A percentile compares a stretch with the other conserved stretches of the same genome.
These are phyloP conservation scores for sorghum (Sorghum bicolor) DNA, from an alignment of 176 grass and related monocot genomes.

Conservation along the genomic window Sorghum_bicolor_NCBIv3 NC_012871.2:7525001-7525500, in stretches of 20 bases:
- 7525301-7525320: slow-evolving; percentile 75
- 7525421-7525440: background rate
- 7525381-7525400: slow-evolving; percentile 70
- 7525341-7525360: slow-evolving; percentile 76
- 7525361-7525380: slow-evolving; percentile 85
- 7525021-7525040: background rate
- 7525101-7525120: background rate
- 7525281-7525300: slow-evolving; percentile 90
- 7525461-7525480: background rate
- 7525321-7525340: slow-evolving; percentile 94
- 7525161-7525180: background rate
- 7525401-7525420: slow-evolving; percentile 71
- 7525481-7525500: slow-evolving; percentile 71
- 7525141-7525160: background rate
- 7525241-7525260: background rate
- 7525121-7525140: background rate
- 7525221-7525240: background rate
- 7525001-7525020: background rate
- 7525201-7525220: background rate
- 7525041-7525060: background rate
- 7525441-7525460: background rate
- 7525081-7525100: background rate
- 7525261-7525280: background rate
- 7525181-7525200: background rate
- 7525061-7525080: background rate